Evolutionary conservation across 73 alveolate genomes (phyloP).

Genomic region (Tetrahymena borealis): DNA sequence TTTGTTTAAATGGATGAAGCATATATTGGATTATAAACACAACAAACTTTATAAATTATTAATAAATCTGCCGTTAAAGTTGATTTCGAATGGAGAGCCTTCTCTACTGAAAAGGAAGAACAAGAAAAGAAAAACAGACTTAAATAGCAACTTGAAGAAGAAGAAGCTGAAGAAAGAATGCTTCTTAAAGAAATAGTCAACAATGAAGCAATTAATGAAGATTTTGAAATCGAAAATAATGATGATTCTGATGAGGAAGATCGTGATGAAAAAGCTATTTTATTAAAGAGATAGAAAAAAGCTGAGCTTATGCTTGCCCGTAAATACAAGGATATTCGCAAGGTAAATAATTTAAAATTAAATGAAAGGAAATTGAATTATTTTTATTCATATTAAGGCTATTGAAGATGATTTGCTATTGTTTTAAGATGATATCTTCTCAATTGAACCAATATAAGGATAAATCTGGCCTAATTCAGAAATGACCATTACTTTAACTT

Average conservation of each 20-base stretch:
- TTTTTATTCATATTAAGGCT: too few species aligned
- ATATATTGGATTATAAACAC: conserved; percentile 88
- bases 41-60: conserved; percentile 89
- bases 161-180: conserved; percentile 98
- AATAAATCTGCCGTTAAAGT: conserved; percentile 97
- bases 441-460: conserved; percentile 98
- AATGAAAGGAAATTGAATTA: too few species aligned
- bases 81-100: conserved; percentile 99
- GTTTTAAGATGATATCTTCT: conserved; percentile 97
- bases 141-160: conserved; percentile 81
- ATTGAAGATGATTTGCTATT: conserved; percentile 98
- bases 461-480: conserved; percentile 99
- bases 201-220: conserved; percentile 63
- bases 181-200: conserved; percentile 84
- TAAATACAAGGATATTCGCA: conserved; percentile 83
- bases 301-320: conserved; percentile 45
- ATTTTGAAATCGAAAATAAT: conserved; percentile 32
- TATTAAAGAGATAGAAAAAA: conserved; percentile 23
- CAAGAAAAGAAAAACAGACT: conserved; percentile 92
- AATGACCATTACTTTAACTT: conserved; percentile 93
- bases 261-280: conserved; percentile 62
- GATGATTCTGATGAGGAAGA: conserved; percentile 82
- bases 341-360: neutral
- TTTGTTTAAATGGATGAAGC: conserved; percentile 95
- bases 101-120: conserved; percentile 97